Evolutionary conservation across 1,139 yeast genomes (phyloP).

Genomic region (Taphrina pruni): DNA sequence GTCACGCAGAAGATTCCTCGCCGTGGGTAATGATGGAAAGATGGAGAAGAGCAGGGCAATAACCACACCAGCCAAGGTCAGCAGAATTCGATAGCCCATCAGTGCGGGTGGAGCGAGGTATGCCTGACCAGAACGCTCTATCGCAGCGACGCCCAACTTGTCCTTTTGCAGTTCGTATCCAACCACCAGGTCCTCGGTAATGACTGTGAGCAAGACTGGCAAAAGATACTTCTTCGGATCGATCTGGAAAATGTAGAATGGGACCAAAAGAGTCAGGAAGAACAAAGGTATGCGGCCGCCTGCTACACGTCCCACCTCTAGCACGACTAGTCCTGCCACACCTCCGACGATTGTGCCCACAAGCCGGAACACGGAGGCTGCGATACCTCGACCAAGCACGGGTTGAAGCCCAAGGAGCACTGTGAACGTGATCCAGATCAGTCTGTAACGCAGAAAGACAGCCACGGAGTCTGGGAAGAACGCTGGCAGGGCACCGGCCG

Average conservation of each 20-base stretch:
- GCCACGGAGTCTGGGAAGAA: constrained; percentile 27
- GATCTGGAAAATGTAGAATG: constrained; percentile 6
- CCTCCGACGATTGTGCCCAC: constrained; percentile 38
- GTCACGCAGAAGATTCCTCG: constrained; percentile 23
- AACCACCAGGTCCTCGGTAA: constrained; percentile 35
- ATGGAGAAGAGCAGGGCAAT: constrained; percentile 26
- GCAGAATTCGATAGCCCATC: constrained; percentile 36
- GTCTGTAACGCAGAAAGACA: constrained; percentile 27
- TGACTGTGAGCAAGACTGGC: constrained; percentile 26
- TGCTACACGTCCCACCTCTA: constrained; percentile 35
- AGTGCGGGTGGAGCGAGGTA: constrained; percentile 30
- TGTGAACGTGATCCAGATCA: constrained; percentile 36
- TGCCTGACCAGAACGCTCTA: constrained; percentile 27
- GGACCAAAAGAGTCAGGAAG: constrained; percentile 23
- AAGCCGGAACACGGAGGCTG: constrained; percentile 24
- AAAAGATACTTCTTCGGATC: constrained; percentile 21
- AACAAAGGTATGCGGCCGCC: constrained; percentile 31
- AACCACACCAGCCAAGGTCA: constrained; percentile 38
- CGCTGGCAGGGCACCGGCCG: constrained; percentile 30
- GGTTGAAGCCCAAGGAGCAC: constrained; percentile 38
- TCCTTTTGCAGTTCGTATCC: constrained; percentile 28
- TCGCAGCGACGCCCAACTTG: constrained; percentile 19
- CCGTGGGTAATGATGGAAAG: constrained; percentile 36
- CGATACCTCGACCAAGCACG: constrained; percentile 30
- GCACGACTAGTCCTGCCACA: constrained; percentile 30